Conservation (phyloP, 2,329 filamentous ascomycete genomes). For the Pezicula rhizophila region DNA sequence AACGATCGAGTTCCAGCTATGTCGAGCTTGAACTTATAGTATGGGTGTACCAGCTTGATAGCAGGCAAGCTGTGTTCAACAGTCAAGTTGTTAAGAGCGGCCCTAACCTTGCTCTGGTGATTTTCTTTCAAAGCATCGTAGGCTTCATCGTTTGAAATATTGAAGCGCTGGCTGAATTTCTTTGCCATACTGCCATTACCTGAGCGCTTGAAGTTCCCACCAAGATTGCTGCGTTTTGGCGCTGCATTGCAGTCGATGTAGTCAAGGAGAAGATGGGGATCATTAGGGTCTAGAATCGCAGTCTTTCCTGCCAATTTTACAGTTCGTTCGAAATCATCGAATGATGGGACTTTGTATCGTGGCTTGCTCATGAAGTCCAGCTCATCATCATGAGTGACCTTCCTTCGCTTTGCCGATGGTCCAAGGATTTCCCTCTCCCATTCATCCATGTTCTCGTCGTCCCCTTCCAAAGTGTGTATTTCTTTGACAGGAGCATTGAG, state of each 20-base stretch:
- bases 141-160: conserved; percentile 91
- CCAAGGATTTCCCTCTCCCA: conserved; percentile 55
- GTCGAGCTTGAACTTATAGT: conserved; percentile 82
- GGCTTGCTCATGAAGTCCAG: conserved; percentile 50
- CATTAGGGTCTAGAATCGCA: conserved; percentile 79
- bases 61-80: conserved; percentile 94
- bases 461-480: conserved; percentile 22
- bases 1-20: conserved; percentile 71
- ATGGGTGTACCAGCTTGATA: conserved; percentile 86
- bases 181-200: conserved; percentile 64
- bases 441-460: conserved; percentile 47
- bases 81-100: conserved; percentile 83
- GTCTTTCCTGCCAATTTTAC: conserved; percentile 70
- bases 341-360: conserved; percentile 59
- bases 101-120: conserved; percentile 90
- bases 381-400: conserved; percentile 46
- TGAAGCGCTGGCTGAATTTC: conserved; percentile 77
- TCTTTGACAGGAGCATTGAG: conserved; percentile 35
- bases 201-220: conserved; percentile 56
- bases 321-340: conserved; percentile 74
- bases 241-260: conserved; percentile 60
- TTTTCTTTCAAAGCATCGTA: conserved; percentile 97
- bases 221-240: conserved; percentile 45
- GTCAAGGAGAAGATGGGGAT: conserved; percentile 80
- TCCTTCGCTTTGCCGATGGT: conserved; percentile 59